phyloP scores from a whole-genome alignment of 371 early-diverging fungal genomes.

The Rhizopus microsporus region DNA sequence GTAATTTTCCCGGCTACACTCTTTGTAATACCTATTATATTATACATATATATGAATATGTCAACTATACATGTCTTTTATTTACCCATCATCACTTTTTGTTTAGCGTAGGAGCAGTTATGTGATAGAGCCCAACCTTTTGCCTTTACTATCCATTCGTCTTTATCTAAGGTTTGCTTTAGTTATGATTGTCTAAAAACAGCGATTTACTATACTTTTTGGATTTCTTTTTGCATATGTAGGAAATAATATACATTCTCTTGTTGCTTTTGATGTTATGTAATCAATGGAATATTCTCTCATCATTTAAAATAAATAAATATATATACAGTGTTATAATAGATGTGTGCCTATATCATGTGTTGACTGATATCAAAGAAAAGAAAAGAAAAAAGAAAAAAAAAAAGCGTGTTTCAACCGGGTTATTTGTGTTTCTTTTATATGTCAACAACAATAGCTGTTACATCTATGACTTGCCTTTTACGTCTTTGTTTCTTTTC shows the following conservation, averaged over 20 bases:
- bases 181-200: neutral
- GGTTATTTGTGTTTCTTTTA: too few relatives aligned
- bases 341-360: too few relatives aligned
- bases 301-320: too few relatives aligned
- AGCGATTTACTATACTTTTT: conserved; percentile 7
- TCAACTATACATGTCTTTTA: neutral
- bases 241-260: conserved; percentile 28
- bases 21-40: conserved; percentile 34
- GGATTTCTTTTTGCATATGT: conserved; percentile 29
- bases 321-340: too few relatives aligned
- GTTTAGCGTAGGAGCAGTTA: conserved; percentile 20
- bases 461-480: too few relatives aligned
- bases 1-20: conserved; percentile 35
- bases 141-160: conserved; percentile 36
- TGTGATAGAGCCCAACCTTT: conserved; percentile 44
- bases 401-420: too few relatives aligned
- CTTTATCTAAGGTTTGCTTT: conserved; percentile 11
- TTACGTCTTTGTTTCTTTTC: too few relatives aligned
- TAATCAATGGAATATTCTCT: neutral
- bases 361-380: too few relatives aligned
- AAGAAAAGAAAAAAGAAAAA: too few relatives aligned
- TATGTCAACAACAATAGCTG: too few relatives aligned
- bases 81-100: conserved; percentile 42
- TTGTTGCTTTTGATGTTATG: neutral
- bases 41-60: neutral